Evolutionary conservation across 805 yeast genomes (phyloP).

Genomic region (Kodamaea kaohsiungensis): DNA sequence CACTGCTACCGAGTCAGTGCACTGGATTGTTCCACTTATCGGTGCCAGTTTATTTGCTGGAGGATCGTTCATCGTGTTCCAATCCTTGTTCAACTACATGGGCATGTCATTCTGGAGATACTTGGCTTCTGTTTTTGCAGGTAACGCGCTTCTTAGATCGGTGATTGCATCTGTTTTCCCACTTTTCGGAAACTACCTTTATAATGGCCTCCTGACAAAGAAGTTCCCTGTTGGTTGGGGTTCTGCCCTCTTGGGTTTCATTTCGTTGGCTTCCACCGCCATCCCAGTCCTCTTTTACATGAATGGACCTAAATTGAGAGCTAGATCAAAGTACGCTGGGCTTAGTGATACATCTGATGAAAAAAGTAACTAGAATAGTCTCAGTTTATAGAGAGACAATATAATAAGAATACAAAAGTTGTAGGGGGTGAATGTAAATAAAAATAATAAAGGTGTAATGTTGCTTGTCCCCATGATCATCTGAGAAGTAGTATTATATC

Average conservation of each 20-base stretch:
- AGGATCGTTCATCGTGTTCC: conserved; percentile 42
- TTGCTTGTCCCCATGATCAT: no score
- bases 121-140: conserved; percentile 61
- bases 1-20: conserved; percentile 18
- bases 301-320: conserved; percentile 46
- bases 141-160: conserved; percentile 52
- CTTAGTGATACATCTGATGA: no score
- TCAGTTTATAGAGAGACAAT: no score
- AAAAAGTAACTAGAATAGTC: no score
- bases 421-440: no score
- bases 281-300: conserved; percentile 49
- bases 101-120: conserved; percentile 49
- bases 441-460: no score
- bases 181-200: conserved; percentile 63
- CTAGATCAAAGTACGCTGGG: conserved; percentile 41
- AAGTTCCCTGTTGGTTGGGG: conserved; percentile 65
- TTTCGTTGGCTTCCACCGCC: conserved; percentile 42
- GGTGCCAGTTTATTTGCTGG: conserved; percentile 21
- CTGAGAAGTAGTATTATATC: no score
- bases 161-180: conserved; percentile 61
- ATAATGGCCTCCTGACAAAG: conserved; percentile 45
- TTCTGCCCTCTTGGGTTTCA: conserved; percentile 47
- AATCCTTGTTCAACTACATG: conserved; percentile 51
- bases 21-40: conserved; percentile 24
- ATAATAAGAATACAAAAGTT: no score